phyloP scores from a whole-genome alignment of 331 rosid species.

The Telfairia occidentalis region DNA sequence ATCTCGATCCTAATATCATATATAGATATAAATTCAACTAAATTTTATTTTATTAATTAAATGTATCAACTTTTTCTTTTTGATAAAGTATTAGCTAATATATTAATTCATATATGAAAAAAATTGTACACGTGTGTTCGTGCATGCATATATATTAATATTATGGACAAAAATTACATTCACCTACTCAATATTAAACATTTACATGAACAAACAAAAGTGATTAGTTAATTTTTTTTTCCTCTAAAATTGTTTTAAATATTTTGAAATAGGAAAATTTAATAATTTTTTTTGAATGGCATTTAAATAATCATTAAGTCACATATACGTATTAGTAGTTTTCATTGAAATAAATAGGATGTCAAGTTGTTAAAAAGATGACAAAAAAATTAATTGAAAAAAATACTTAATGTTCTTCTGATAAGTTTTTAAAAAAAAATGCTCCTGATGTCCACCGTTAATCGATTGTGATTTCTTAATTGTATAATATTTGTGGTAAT shows the following conservation, averaged over 20 bases:
- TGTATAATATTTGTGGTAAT: not conserved
- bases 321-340: not conserved
- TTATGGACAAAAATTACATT: too few relatives aligned
- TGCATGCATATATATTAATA: too few relatives aligned
- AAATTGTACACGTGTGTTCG: too few relatives aligned
- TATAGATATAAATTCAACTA: not conserved
- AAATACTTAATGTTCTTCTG: not conserved
- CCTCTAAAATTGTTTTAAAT: too few relatives aligned
- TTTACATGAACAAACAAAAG: too few relatives aligned
- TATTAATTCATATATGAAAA: too few relatives aligned
- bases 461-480: not conserved
- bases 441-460: not conserved
- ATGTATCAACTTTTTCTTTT: too few relatives aligned
- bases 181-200: too few relatives aligned
- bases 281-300: too few relatives aligned
- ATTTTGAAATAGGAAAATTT: not conserved
- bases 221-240: not conserved
- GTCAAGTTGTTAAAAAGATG: not conserved
- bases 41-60: too few relatives aligned
- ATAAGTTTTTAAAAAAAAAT: not conserved
- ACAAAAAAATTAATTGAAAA: not conserved
- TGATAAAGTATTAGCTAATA: too few relatives aligned
- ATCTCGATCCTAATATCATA: too few relatives aligned
- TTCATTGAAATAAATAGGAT: not conserved
- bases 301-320: not conserved